These are phyloP conservation scores for Lachancea mirantina DNA, from an alignment of 805 yeast species.

Conservation along the genomic window DNA sequence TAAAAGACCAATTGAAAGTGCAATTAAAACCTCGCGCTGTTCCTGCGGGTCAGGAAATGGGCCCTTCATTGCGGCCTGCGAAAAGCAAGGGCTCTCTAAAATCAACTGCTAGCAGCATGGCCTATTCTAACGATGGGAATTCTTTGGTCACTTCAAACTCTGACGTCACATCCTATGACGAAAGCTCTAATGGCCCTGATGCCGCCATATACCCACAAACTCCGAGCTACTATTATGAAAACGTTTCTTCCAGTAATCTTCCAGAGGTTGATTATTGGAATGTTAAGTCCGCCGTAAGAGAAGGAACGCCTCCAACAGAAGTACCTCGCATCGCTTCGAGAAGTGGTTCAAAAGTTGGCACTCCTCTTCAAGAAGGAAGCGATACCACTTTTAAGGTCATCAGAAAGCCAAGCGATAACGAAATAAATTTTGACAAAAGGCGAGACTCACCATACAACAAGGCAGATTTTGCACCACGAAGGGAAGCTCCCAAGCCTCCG, in stretches of 20 bases:
- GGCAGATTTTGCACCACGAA: conserved; percentile 54
- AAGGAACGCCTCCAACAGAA: conserved; percentile 11
- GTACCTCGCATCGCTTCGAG: conserved; percentile 9
- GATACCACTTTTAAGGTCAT: conserved; percentile 49
- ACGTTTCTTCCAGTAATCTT: conserved; percentile 7
- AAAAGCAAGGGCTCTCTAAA: conserved; percentile 24
- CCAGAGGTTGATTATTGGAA: conserved; percentile 26
- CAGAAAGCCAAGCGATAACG: conserved; percentile 53
- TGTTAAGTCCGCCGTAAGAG: conserved; percentile 18
- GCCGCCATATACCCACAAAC: conserved; percentile 28
- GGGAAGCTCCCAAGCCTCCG: conserved; percentile 72
- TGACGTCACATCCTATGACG: conserved; percentile 28
- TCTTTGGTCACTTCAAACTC: conserved; percentile 26
- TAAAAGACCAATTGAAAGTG: conserved; percentile 23
- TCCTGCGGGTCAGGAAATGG: conserved; percentile 13
- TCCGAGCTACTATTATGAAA: conserved; percentile 29
- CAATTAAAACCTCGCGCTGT: conserved; percentile 16
- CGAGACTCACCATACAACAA: conserved; percentile 64
- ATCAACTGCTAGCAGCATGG: conserved; percentile 22
- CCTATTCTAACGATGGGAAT: conserved; percentile 23
- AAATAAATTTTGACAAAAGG: conserved; percentile 75
- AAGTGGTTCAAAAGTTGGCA: conserved; percentile 1
- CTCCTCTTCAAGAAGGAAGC: conserved; percentile 2
- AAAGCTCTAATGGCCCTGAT: conserved; percentile 17
- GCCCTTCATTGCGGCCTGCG: conserved; percentile 14